These are phyloP conservation scores for Dactylella cylindrospora DNA, from an alignment of 2,329 filamentous ascomycete genomes.

Conservation along the genomic window DNA sequence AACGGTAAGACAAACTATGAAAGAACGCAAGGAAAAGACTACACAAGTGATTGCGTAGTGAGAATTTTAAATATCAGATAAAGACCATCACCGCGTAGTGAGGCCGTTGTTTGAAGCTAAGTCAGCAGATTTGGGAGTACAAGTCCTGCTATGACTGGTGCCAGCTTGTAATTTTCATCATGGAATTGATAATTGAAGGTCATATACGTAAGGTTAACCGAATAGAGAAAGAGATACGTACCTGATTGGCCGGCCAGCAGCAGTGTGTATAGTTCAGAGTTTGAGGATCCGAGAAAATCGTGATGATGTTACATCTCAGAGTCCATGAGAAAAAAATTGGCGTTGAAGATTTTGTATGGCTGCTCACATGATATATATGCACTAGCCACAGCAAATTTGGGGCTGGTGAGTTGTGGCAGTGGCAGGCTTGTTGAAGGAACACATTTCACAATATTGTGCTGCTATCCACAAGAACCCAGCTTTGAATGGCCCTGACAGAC, in stretches of 20 bases:
- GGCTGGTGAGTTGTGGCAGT: slow-evolving; percentile 26
- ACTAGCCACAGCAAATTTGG: slow-evolving; percentile 25
- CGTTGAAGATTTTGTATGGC: slow-evolving; percentile 35
- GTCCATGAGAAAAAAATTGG: slow-evolving; percentile 12
- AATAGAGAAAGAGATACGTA: slow-evolving; percentile 9
- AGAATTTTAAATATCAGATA: slow-evolving; percentile 37
- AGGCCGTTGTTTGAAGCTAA: slow-evolving; percentile 42
- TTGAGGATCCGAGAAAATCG: slow-evolving; percentile 33
- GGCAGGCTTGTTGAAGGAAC: slow-evolving; percentile 30
- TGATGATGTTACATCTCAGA: too few species aligned
- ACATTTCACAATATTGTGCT: slow-evolving; percentile 45
- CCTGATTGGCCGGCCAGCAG: slow-evolving; percentile 38
- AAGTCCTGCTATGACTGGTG: slow-evolving; percentile 45
- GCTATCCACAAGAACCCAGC: slow-evolving; percentile 20
- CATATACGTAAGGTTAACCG: neutral
- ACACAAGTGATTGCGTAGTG: too few species aligned
- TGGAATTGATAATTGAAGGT: neutral
- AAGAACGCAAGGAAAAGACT: slow-evolving; percentile 1
- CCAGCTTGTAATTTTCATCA: slow-evolving; percentile 44
- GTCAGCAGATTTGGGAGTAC: slow-evolving; percentile 44
- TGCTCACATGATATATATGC: slow-evolving; percentile 10
- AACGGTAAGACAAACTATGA: slow-evolving; percentile 3
- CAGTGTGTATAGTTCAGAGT: slow-evolving; percentile 11
- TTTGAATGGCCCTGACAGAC: slow-evolving; percentile 23
- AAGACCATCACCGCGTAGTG: slow-evolving; percentile 42